phyloP scores from a whole-genome alignment of 345 rosid species.

The Chamaenerion angustifolium region DNA sequence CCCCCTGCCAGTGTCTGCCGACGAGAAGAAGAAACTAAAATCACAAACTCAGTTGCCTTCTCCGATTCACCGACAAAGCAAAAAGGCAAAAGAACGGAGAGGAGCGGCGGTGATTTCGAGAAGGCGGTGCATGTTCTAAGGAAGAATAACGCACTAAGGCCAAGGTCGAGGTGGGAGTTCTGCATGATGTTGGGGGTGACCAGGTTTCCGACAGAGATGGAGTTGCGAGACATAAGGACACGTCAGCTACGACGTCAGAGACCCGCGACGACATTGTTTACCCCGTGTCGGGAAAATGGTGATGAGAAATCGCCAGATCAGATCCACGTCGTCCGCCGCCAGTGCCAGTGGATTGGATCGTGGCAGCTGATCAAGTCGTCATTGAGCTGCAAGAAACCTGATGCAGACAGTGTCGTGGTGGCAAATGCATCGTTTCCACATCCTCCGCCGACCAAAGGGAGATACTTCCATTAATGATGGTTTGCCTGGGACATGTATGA shows the following conservation, averaged over 20 bases:
- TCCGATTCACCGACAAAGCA: not conserved
- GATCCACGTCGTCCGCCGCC: conserved; percentile 17
- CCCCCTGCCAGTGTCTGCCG: not conserved
- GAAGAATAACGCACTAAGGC: not conserved
- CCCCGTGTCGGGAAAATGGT: too few species aligned
- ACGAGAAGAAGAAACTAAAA: too few species aligned
- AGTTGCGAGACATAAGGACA: conserved; percentile 49
- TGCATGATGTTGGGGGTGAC: conserved; percentile 54
- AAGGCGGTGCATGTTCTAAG: conserved; percentile 6
- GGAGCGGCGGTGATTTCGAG: conserved; percentile 6
- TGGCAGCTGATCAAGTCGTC: conserved; percentile 45
- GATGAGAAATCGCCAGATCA: conserved; percentile 22
- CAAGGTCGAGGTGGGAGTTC: conserved; percentile 43
- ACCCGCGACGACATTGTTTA: not conserved
- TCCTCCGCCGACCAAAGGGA: too few species aligned
- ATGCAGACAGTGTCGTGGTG: too few species aligned
- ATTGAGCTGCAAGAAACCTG: conserved; percentile 40
- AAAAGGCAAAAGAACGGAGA: not conserved
- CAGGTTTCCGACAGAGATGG: conserved; percentile 45
- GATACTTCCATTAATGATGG: too few species aligned
- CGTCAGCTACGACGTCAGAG: conserved; percentile 47
- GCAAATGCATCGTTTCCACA: too few species aligned
- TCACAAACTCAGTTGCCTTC: not conserved
- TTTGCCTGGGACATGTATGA: too few species aligned
- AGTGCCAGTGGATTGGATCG: conserved; percentile 20